Evolutionary conservation across 331 rosid genomes (phyloP).

Genomic region (Acacia concinna): DNA sequence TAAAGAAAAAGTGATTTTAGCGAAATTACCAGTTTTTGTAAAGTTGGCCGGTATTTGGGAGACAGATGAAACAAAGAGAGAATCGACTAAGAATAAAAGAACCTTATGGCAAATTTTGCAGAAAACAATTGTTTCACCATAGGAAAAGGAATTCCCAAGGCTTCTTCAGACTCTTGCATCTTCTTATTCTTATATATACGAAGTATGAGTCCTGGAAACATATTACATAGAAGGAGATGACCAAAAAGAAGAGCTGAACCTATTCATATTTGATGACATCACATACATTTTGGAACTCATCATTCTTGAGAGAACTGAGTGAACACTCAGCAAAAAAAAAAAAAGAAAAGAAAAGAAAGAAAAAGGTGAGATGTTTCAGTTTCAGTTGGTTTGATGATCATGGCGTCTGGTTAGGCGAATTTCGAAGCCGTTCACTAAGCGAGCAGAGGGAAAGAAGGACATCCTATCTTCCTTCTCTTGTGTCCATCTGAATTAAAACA

Average conservation of each 20-base stretch:
- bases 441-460: slow-evolving; percentile 93
- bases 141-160: slow-evolving; percentile 5
- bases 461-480: slow-evolving; percentile 77
- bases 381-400: slow-evolving; percentile 27
- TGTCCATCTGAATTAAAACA: slow-evolving; percentile 62
- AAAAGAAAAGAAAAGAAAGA: slow-evolving; percentile 16
- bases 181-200: no score
- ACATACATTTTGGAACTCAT: slow-evolving; percentile 35
- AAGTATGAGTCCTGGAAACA: slow-evolving; percentile 25
- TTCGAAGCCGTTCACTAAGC: slow-evolving; percentile 84
- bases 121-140: background rate
- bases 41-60: background rate
- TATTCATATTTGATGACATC: slow-evolving; percentile 24
- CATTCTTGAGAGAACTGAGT: slow-evolving; percentile 39
- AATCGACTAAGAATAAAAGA: background rate
- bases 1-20: background rate
- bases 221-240: background rate
- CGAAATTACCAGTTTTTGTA: background rate
- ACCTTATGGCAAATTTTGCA: background rate
- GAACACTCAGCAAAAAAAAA: slow-evolving; percentile 19
- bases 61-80: background rate
- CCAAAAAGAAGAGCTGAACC: background rate
- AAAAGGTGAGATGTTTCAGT: slow-evolving; percentile 24
- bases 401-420: slow-evolving; percentile 52
- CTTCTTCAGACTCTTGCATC: background rate